Base-by-base conservation (phyloP, 106 monocot genomes). In the Allium cepa region DNA sequence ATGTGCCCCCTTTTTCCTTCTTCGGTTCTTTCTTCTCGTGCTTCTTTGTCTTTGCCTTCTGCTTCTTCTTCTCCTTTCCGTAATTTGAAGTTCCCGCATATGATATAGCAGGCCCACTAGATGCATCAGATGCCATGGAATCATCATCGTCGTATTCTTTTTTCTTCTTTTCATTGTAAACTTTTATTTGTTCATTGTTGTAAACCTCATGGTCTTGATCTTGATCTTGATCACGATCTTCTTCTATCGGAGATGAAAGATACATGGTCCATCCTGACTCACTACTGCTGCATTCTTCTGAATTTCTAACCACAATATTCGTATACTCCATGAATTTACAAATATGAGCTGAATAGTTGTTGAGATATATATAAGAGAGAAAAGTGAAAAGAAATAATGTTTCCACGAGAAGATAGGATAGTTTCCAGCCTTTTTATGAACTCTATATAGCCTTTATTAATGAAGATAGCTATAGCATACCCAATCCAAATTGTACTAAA, bases 231-330 rank as follows among this genome's bases (percentile, higher is more conserved):
- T 47, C 64, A 47, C 45, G 69, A 46, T 69, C 72, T 56, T 64
- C 80, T 64, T 87, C 73, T 78, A 83, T 77, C 72, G 87, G 80
- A 8, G 87, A 87, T 45, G 77, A 71, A 27, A 87, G 80, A 62
- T 87, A 87, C 73, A 78, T 74, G 49, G 87, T 87, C 87, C 87
- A 87, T 55, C 87, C 83, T 15, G 87, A 87, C 68, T 87, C 87
- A 56, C 75, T 80, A 59, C 87, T 87, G 75, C 78, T 80, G 51
- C 87, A 87, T 22, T 60, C 77, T 26, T 87, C 87, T 47, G 60
- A 79, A 59, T 61, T 79, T 74, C 77, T 79, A 51, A 48, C 62
- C 62, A 52, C 45, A 17, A 71, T 66, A 11, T 76, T 67, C 18
- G 69, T 46, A 69, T 69, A 26, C 17, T 75, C 74, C 71, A 81